phyloP scores from a whole-genome alignment of 2,329 filamentous ascomycete species.

The Alternaria sp. region DNA sequence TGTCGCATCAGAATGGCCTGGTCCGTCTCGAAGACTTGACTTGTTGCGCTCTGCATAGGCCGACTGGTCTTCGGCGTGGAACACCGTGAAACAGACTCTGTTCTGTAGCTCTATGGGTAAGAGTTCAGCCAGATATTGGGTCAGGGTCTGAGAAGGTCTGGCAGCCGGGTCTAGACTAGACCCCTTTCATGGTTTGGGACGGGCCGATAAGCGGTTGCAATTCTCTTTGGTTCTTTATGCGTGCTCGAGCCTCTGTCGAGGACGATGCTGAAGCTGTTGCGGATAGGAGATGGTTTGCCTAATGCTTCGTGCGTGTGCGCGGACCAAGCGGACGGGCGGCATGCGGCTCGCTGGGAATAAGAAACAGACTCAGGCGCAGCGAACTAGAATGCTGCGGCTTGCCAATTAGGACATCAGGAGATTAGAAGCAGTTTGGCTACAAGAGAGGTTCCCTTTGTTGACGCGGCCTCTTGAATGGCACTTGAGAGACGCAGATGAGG shows the following conservation, averaged over 20 bases:
- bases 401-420: neutral
- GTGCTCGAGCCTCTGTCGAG: neutral
- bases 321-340: conserved; percentile 8
- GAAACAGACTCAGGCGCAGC: neutral
- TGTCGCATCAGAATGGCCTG: conserved; percentile 1
- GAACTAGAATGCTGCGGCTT: neutral
- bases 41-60: neutral
- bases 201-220: conserved; percentile 8
- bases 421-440: conserved; percentile 2
- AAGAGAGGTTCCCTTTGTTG: neutral
- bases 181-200: conserved; percentile 7
- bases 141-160: neutral
- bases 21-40: conserved; percentile 3
- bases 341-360: conserved; percentile 1
- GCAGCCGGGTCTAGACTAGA: conserved; percentile 1
- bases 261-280: neutral
- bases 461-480: neutral
- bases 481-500: neutral
- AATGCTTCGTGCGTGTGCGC: neutral
- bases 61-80: conserved; percentile 2
- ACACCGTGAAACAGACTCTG: conserved; percentile 10
- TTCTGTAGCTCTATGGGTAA: conserved; percentile 7
- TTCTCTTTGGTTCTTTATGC: neutral
- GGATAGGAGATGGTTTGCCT: neutral
- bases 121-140: neutral